These are phyloP conservation scores for Neofusicoccum ribis DNA, from an alignment of 2,329 filamentous ascomycete genomes.

Conservation along the genomic window DNA sequence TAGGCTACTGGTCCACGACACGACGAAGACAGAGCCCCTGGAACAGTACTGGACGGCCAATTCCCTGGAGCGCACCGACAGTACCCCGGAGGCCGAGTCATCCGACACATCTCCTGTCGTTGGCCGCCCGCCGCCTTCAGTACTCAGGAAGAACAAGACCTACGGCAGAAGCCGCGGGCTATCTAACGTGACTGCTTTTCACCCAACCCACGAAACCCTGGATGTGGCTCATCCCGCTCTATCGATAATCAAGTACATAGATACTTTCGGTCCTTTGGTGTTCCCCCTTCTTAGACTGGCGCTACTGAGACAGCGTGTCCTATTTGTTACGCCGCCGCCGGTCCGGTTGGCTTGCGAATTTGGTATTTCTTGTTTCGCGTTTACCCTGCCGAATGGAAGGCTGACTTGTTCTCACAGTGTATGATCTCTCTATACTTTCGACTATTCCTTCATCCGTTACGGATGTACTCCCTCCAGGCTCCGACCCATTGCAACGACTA, in stretches of 20 bases:
- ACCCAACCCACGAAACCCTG: conserved; percentile 64
- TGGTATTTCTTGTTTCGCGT: conserved; percentile 56
- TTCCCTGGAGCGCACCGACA: conserved; percentile 15
- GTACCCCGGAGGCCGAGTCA: conserved; percentile 3
- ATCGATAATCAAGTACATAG: conserved; percentile 74
- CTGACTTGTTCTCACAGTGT: conserved; percentile 60
- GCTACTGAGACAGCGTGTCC: conserved; percentile 79
- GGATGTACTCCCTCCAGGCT: conserved; percentile 65
- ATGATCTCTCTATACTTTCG: conserved; percentile 88
- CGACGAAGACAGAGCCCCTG: conserved; percentile 62
- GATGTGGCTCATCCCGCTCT: conserved; percentile 82
- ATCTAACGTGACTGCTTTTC: conserved; percentile 58
- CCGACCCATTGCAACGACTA: conserved; percentile 63
- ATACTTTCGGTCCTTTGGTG: conserved; percentile 84
- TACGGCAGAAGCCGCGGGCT: conserved; percentile 35
- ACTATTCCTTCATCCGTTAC: conserved; percentile 77
- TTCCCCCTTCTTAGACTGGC: conserved; percentile 90
- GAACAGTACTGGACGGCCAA: conserved; percentile 79
- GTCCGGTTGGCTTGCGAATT: conserved; percentile 86
- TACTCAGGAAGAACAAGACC: conserved; percentile 24
- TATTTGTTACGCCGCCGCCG: conserved; percentile 83
- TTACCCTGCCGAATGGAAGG: too few species aligned
- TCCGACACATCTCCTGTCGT: conserved; percentile 3
- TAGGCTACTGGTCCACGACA: conserved; percentile 63
- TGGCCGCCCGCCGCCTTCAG: conserved; percentile 14